These are phyloP conservation scores for Russula olivacea DNA, from an alignment of 768 basidiomycete species.

Conservation along the genomic window DNA sequence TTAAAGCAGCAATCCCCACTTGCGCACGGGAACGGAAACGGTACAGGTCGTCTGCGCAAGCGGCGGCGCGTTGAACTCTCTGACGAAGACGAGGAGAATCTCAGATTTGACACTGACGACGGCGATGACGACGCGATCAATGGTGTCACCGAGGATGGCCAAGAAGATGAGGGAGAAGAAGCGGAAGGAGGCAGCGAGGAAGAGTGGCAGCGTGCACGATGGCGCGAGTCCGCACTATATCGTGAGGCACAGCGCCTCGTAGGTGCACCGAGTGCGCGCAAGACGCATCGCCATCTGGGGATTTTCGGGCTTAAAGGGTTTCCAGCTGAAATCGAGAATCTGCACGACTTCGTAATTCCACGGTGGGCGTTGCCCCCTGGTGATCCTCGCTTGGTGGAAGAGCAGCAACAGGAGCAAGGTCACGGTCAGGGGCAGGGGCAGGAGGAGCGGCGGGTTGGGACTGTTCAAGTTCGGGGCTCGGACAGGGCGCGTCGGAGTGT, in stretches of 20 bases:
- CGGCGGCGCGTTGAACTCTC: conserved; percentile 8
- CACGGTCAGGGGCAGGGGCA: no score
- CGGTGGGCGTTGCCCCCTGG: conserved; percentile 35
- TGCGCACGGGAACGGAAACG: neutral
- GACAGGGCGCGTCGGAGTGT: neutral
- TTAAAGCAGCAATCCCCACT: neutral
- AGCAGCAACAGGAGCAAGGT: neutral
- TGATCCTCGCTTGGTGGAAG: conserved; percentile 12
- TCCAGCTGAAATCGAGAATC: conserved; percentile 42
- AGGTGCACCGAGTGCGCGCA: conserved; percentile 39
- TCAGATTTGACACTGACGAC: conserved; percentile 22
- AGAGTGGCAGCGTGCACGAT: neutral
- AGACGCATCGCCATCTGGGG: conserved; percentile 47
- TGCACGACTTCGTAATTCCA: conserved; percentile 53
- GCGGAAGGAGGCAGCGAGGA: conserved; percentile 12
- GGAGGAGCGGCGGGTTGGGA: no score
- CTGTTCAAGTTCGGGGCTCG: neutral
- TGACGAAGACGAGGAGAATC: conserved; percentile 26
- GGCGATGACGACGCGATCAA: conserved; percentile 7
- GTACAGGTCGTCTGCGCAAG: conserved; percentile 4
- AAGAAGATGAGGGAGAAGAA: neutral
- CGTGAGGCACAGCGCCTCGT: conserved; percentile 47
- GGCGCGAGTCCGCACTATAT: conserved; percentile 33
- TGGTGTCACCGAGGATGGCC: neutral
- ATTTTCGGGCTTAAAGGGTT: conserved; percentile 57